Evolutionary conservation across 805 yeast genomes (phyloP).

Genomic region (Kluyveromyces lactis): DNA sequence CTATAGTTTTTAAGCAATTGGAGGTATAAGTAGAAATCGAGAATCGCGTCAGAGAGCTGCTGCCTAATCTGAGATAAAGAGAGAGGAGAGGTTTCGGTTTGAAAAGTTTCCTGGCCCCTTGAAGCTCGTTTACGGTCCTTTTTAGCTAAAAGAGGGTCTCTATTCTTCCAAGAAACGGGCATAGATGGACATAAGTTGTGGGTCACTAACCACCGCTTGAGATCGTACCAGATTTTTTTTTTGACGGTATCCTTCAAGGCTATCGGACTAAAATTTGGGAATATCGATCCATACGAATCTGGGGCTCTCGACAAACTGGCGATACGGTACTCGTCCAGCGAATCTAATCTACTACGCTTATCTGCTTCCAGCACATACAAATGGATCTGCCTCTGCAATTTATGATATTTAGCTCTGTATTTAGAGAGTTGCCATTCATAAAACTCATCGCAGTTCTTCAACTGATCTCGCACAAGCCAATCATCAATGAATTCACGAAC

Average conservation of each 20-base stretch:
- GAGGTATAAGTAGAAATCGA: conserved; percentile 25
- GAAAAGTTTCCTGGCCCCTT: conserved; percentile 12
- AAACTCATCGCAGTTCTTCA: conserved; percentile 27
- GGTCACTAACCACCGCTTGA: not conserved
- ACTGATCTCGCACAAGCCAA: conserved; percentile 25
- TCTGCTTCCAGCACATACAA: conserved; percentile 2
- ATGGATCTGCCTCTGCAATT: conserved; percentile 20
- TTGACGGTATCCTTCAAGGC: not conserved
- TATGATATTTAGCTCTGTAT: conserved; percentile 17
- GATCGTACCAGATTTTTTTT: not conserved
- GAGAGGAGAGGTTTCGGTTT: conserved; percentile 1
- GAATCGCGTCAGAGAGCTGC: conserved; percentile 23
- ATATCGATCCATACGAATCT: conserved; percentile 4
- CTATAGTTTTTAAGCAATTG: conserved; percentile 40
- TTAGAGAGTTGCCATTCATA: conserved; percentile 25
- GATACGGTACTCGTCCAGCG: not conserved
- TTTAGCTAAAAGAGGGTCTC: not conserved
- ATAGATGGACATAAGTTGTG: not conserved
- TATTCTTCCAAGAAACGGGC: not conserved
- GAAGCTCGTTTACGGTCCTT: not conserved
- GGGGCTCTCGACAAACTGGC: not conserved
- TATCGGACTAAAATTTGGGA: conserved; percentile 2
- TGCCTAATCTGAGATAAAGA: conserved; percentile 13
- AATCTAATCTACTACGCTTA: not conserved
- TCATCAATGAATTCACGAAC: conserved; percentile 24